Conservation (phyloP, 371 early-diverging fungal species). For the Rhizomucor miehei region DNA sequence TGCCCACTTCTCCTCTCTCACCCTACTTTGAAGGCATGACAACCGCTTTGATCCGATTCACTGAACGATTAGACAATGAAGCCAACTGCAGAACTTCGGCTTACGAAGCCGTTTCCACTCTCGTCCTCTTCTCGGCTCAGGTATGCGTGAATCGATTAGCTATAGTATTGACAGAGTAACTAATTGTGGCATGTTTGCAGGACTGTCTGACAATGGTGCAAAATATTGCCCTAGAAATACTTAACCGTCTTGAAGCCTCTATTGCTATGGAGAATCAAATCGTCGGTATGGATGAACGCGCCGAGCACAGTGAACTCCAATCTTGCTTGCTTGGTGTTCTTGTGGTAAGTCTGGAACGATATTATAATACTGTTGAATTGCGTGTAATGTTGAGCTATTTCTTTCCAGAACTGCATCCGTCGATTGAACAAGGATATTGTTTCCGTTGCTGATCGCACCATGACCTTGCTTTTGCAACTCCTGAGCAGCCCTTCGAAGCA, state of each 20-base stretch:
- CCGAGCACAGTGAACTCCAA: conserved; percentile 79
- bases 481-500: conserved; percentile 63
- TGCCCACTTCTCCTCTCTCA: conserved; percentile 71
- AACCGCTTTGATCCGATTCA: conserved; percentile 68
- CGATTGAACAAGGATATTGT: conserved; percentile 85
- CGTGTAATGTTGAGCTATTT: not conserved
- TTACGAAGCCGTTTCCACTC: conserved; percentile 86
- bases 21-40: conserved; percentile 78
- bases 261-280: conserved; percentile 52
- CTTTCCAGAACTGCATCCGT: conserved; percentile 60
- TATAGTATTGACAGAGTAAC: conserved; percentile 5
- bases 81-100: conserved; percentile 84
- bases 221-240: conserved; percentile 63
- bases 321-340: conserved; percentile 86
- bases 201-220: conserved; percentile 76
- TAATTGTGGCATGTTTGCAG: conserved; percentile 17
- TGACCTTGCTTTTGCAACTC: conserved; percentile 77
- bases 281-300: conserved; percentile 76
- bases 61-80: conserved; percentile 68
- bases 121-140: conserved; percentile 63
- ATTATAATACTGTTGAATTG: too few relatives aligned
- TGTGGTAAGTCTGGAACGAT: conserved; percentile 42
- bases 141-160: conserved; percentile 7
- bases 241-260: conserved; percentile 73
- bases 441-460: conserved; percentile 74